Conservation (phyloP, 768 basidiomycete genomes). For the Trametes cubensis region DNA sequence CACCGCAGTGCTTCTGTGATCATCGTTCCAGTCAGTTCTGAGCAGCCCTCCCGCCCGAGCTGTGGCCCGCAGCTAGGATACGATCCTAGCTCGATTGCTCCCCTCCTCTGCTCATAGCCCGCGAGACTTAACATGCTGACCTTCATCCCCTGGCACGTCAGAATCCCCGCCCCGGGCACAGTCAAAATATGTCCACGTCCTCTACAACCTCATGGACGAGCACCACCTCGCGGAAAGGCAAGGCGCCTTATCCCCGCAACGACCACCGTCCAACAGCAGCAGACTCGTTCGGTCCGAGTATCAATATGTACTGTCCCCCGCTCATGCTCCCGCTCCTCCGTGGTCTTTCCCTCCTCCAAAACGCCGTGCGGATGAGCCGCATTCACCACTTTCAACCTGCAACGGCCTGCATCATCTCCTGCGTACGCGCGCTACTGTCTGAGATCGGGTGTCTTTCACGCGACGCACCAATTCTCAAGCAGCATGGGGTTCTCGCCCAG, state of each 20-base stretch:
- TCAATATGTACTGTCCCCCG: constrained; percentile 65
- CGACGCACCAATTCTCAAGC: constrained; percentile 73
- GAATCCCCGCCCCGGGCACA: constrained; percentile 47
- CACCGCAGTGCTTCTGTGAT: not conserved
- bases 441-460: constrained; percentile 83
- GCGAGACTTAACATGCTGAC: constrained; percentile 1
- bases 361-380: constrained; percentile 77
- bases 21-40: not conserved
- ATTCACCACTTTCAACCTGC: constrained; percentile 89
- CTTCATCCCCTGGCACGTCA: not conserved
- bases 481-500: constrained; percentile 64
- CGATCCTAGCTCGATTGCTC: not conserved
- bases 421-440: constrained; percentile 84
- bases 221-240: constrained; percentile 38
- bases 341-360: constrained; percentile 83
- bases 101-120: not conserved
- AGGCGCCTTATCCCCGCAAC: constrained; percentile 37
- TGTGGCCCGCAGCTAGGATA: not conserved
- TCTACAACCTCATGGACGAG: constrained; percentile 58
- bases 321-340: constrained; percentile 85
- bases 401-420: constrained; percentile 92
- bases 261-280: constrained; percentile 50
- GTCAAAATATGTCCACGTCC: constrained; percentile 51
- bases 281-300: constrained; percentile 49
- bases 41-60: not conserved